A percentile compares a stretch with the other conserved stretches of the same genome.
Evolutionary conservation across 495 filamentous ascomycete species (phyloP).

Genomic region (Cenococcum geophilum): DNA sequence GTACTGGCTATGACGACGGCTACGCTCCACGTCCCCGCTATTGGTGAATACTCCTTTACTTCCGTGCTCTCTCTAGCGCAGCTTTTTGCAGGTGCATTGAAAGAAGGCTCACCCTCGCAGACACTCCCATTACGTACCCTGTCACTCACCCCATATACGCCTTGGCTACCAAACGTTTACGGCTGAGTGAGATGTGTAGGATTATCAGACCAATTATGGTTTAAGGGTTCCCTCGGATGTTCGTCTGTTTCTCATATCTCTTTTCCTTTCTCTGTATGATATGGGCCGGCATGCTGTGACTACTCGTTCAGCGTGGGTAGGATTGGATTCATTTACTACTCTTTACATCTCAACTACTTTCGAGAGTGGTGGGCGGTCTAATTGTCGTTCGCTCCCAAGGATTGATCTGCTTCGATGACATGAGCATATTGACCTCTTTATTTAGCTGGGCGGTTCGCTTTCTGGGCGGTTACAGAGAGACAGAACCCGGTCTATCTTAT

Average conservation of each 20-base stretch:
- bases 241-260: not conserved
- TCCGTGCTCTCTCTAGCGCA: too few species aligned
- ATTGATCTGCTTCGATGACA: too few species aligned
- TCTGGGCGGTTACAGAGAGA: too few species aligned
- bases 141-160: not conserved
- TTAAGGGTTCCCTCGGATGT: not conserved
- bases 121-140: not conserved
- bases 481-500: too few species aligned
- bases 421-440: too few species aligned
- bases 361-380: not conserved
- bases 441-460: too few species aligned
- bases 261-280: not conserved
- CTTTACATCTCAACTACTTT: not conserved
- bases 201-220: not conserved
- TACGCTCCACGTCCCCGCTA: constrained; percentile 36
- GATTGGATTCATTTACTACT: constrained; percentile 2
- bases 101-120: not conserved
- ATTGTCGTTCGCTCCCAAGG: too few species aligned
- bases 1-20: constrained; percentile 32
- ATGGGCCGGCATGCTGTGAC: constrained; percentile 1
- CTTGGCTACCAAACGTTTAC: constrained; percentile 1
- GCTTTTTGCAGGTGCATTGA: not conserved
- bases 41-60: constrained; percentile 30
- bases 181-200: not conserved
- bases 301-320: not conserved